Evolutionary conservation across 129 eudicot genomes (phyloP).

Genomic region (Cynara cardunculus): DNA sequence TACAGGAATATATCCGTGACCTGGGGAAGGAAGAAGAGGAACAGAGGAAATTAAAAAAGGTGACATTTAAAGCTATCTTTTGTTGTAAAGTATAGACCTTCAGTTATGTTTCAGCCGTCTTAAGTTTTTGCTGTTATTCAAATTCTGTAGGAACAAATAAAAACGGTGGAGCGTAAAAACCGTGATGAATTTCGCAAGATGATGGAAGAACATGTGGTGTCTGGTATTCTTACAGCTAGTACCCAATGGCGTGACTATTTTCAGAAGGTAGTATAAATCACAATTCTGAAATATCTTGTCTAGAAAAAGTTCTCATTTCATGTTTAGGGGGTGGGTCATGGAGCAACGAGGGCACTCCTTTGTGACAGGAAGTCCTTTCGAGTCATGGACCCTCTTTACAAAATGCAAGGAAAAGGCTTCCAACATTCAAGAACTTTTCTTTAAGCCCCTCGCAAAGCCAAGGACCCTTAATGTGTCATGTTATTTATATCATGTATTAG

Average conservation of each 20-base stretch:
- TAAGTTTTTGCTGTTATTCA: not conserved
- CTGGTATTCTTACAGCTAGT: conserved; percentile 79
- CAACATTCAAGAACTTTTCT: not conserved
- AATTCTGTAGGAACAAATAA: conserved; percentile 63
- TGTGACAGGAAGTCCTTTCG: too few species aligned
- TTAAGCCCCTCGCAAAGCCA: not conserved
- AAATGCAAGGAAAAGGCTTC: not conserved
- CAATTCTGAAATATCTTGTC: not conserved
- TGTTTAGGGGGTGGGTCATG: not conserved
- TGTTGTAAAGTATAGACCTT: not conserved
- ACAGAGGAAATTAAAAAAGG: conserved; percentile 80
- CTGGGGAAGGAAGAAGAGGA: conserved; percentile 97
- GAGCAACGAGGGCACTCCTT: not conserved
- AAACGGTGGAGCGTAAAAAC: conserved; percentile 82
- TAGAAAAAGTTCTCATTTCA: not conserved
- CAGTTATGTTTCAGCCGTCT: not conserved
- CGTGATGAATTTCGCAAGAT: conserved; percentile 95
- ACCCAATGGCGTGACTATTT: conserved; percentile 92
- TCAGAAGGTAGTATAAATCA: conserved; percentile 49
- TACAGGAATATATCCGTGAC: conserved; percentile 89
- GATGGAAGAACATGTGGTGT: conserved; percentile 72
- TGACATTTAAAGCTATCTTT: not conserved
- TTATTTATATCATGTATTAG: not conserved
- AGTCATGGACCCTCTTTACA: not conserved
- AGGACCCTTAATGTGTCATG: not conserved